Percentiles rank a stretch among this genome's conserved stretches.
phyloP scores from a whole-genome alignment of 2,329 filamentous ascomycete genomes.

The Blumeria hordei region DNA sequence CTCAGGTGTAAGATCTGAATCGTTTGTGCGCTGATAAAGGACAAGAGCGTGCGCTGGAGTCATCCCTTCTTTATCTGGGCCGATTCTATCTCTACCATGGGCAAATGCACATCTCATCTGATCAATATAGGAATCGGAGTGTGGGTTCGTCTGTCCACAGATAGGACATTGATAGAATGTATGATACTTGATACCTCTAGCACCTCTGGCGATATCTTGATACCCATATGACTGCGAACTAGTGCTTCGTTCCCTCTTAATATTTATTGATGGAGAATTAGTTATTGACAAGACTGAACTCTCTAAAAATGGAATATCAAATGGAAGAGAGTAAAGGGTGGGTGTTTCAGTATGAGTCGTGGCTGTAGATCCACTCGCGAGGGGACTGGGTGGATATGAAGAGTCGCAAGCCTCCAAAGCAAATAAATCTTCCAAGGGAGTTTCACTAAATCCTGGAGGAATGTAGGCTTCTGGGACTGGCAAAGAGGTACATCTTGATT shows the following conservation, averaged over 20 bases:
- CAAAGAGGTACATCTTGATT: neutral
- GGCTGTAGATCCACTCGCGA: neutral
- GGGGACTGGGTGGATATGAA: neutral
- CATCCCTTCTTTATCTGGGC: constrained; percentile 7
- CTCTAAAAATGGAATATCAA: constrained; percentile 1
- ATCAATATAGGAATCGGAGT: constrained; percentile 7
- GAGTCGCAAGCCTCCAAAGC: neutral
- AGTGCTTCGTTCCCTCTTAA: neutral
- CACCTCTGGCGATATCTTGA: constrained; percentile 7
- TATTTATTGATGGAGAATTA: neutral
- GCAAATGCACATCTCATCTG: constrained; percentile 7
- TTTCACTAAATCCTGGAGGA: constrained; percentile 1
- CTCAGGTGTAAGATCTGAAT: constrained; percentile 4
- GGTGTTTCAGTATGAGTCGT: neutral
- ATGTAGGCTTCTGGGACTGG: neutral
- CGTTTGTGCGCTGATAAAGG: constrained; percentile 4
- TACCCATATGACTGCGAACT: constrained; percentile 4
- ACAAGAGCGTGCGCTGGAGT: constrained; percentile 7
- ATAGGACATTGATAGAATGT: constrained; percentile 7
- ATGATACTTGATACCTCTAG: constrained; percentile 5
- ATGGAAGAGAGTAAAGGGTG: constrained; percentile 1
- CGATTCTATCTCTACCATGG: constrained; percentile 5
- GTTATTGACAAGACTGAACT: neutral
- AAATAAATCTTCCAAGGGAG: constrained; percentile 2
- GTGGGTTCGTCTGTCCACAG: constrained; percentile 6